Conservation (phyloP, 306 rosid genomes). For the Styphnolobium japonicum region DNA sequence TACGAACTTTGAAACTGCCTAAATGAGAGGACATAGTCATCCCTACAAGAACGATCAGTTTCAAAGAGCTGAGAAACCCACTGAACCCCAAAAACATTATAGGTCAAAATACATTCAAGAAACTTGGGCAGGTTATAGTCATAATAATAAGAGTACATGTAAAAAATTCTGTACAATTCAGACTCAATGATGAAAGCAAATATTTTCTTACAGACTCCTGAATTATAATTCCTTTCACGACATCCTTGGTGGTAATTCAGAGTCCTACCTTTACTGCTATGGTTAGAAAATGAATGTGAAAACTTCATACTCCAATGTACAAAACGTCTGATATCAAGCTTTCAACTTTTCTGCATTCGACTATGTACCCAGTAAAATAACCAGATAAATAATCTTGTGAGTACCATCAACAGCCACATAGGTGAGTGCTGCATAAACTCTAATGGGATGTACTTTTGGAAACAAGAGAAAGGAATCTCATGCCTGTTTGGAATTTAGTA, state of each 20-base stretch:
- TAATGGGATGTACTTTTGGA: not conserved
- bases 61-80: too few relatives aligned
- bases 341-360: conserved; percentile 19
- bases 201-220: not conserved
- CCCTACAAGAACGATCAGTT: too few relatives aligned
- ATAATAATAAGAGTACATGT: not conserved
- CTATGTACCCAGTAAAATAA: not conserved
- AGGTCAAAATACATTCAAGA: conserved; percentile 6
- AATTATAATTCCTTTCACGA: conserved; percentile 20
- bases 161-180: conserved; percentile 27
- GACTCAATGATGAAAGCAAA: not conserved
- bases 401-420: not conserved
- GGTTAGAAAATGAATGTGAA: conserved; percentile 19
- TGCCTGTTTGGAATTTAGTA: conserved; percentile 29
- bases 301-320: conserved; percentile 15
- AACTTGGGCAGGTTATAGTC: not conserved
- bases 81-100: too few relatives aligned
- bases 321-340: conserved; percentile 8
- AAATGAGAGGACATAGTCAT: too few relatives aligned
- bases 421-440: not conserved
- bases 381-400: conserved; percentile 3
- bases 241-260: conserved; percentile 8
- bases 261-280: conserved; percentile 6
- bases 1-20: too few relatives aligned
- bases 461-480: not conserved